Conservation (phyloP, 2,329 filamentous ascomycete species). For the Pseudogymnoascus sp. region DNA sequence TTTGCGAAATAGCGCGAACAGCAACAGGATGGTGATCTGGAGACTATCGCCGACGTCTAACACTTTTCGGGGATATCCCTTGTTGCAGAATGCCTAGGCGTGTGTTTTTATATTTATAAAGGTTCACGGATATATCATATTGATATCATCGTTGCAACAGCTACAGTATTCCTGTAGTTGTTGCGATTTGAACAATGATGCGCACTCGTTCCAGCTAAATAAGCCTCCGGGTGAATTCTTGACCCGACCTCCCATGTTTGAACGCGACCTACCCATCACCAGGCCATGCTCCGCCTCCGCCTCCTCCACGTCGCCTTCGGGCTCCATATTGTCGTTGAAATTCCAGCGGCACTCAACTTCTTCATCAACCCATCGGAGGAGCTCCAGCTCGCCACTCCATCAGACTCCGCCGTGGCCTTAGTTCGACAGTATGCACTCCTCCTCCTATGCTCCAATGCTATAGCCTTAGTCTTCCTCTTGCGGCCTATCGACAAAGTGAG, state of each 20-base stretch:
- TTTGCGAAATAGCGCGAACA: not conserved
- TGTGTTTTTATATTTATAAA: no score
- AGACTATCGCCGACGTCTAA: not conserved
- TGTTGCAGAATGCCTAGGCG: not conserved
- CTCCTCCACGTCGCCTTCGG: slow-evolving; percentile 20
- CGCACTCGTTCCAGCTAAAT: not conserved
- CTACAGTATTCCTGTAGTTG: not conserved
- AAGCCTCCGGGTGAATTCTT: not conserved
- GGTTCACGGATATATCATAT: not conserved
- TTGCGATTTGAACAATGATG: not conserved
- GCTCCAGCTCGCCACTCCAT: slow-evolving; percentile 21
- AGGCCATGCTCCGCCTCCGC: not conserved
- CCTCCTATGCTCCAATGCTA: slow-evolving; percentile 27
- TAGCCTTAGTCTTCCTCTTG: slow-evolving; percentile 28
- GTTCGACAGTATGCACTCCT: slow-evolving; percentile 34
- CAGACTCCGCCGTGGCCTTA: slow-evolving; percentile 28
- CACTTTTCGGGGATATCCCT: not conserved
- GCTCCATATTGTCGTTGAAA: slow-evolving; percentile 30
- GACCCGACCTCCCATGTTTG: not conserved
- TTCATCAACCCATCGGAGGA: slow-evolving; percentile 26
- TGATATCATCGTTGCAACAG: not conserved
- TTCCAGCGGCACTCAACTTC: slow-evolving; percentile 31
- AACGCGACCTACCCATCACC: not conserved
- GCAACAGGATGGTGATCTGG: not conserved
- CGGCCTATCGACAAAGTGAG: slow-evolving; percentile 24